phyloP scores from a whole-genome alignment of 371 early-diverging fungal species.

The Mortierella sp. region DNA sequence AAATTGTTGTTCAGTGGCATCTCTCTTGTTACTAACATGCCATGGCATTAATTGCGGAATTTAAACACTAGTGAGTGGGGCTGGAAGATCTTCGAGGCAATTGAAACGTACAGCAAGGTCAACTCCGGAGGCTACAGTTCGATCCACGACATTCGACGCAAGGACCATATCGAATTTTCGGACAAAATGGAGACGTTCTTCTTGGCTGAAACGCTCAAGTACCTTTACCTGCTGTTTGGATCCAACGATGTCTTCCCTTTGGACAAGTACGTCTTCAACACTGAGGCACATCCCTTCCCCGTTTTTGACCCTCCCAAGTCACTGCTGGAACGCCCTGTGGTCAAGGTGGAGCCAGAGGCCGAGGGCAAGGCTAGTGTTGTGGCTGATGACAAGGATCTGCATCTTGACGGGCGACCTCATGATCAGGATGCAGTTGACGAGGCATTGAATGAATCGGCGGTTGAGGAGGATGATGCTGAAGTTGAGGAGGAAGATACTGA shows the following conservation, averaged over 20 bases:
- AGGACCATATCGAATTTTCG: constrained; percentile 47
- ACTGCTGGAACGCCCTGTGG: constrained; percentile 14
- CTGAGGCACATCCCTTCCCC: constrained; percentile 92
- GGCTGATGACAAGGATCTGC: neutral
- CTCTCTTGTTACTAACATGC: too few species aligned
- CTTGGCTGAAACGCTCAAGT: constrained; percentile 95
- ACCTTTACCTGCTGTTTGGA: constrained; percentile 90
- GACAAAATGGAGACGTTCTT: constrained; percentile 90
- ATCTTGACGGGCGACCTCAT: constrained; percentile 17
- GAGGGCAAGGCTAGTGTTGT: constrained; percentile 7
- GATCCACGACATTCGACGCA: constrained; percentile 75
- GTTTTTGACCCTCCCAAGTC: constrained; percentile 63
- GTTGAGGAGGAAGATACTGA: constrained; percentile 45
- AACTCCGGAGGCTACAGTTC: constrained; percentile 83
- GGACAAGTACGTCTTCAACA: constrained; percentile 88
- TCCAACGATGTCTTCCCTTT: constrained; percentile 78
- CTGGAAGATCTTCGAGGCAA: constrained; percentile 88
- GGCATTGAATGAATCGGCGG: constrained; percentile 14
- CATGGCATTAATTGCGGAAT: too few species aligned
- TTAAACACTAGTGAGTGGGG: constrained; percentile 83
- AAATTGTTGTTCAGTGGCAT: neutral
- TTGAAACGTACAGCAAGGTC: constrained; percentile 83
- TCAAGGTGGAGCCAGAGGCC: neutral
- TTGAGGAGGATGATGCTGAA: constrained; percentile 14
- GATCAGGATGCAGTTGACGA: constrained; percentile 19